Evolutionary conservation across 768 basidiomycete species (phyloP).

Genomic region (Gelatoporia subvermispora): DNA sequence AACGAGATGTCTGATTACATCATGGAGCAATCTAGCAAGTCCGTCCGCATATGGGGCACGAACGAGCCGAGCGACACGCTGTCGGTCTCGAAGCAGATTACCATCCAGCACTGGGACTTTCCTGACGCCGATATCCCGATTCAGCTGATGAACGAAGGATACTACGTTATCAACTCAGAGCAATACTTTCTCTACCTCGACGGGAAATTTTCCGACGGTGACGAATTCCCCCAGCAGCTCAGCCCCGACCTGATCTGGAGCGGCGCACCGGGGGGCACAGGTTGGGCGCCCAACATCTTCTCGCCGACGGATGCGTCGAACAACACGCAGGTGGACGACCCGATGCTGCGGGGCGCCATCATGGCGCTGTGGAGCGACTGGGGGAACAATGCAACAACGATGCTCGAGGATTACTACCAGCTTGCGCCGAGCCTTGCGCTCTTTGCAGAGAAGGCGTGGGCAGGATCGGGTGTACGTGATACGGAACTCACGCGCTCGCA

Average conservation of each 20-base stretch:
- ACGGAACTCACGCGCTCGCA: slow-evolving; percentile 30
- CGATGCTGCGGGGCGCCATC: slow-evolving; percentile 19
- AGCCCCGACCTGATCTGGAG: slow-evolving; percentile 26
- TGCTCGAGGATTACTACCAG: slow-evolving; percentile 39
- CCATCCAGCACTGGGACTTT: slow-evolving; percentile 41
- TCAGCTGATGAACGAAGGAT: slow-evolving; percentile 19
- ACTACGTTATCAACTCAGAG: slow-evolving; percentile 25
- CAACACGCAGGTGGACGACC: slow-evolving; percentile 18
- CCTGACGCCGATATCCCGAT: slow-evolving; percentile 21
- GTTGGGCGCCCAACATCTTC: slow-evolving; percentile 24
- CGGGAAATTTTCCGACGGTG: slow-evolving; percentile 21
- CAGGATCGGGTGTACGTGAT: slow-evolving; percentile 32
- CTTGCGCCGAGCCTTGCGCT: slow-evolving; percentile 36
- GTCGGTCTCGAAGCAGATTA: slow-evolving; percentile 35
- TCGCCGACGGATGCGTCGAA: slow-evolving; percentile 18
- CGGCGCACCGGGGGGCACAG: slow-evolving; percentile 19
- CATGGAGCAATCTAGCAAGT: slow-evolving; percentile 24
- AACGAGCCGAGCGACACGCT: slow-evolving; percentile 33
- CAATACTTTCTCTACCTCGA: slow-evolving; percentile 20
- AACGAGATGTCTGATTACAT: slow-evolving; percentile 40
- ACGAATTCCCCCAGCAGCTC: slow-evolving; percentile 30
- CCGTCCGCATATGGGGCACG: slow-evolving; percentile 41
- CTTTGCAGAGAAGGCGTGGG: slow-evolving; percentile 40
- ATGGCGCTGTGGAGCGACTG: slow-evolving; percentile 34
- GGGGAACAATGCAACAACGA: slow-evolving; percentile 42